These are phyloP conservation scores for Amylostereum chailletii DNA, from an alignment of 1,284 basidiomycete genomes.

Conservation along the genomic window DNA sequence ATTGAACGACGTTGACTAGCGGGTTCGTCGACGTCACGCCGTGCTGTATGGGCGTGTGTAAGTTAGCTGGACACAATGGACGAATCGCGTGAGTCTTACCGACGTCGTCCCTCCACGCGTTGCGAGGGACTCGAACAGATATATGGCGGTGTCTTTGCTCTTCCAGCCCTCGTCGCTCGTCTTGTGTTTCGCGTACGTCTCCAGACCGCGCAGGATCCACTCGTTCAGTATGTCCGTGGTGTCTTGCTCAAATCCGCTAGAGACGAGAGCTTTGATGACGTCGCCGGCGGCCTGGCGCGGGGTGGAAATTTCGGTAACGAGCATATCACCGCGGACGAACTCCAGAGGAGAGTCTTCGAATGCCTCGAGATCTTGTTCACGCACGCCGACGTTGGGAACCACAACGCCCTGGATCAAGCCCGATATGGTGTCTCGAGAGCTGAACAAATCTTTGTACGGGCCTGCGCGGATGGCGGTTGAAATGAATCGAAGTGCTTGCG, in stretches of 20 bases:
- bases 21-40: constrained; percentile 93
- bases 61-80: constrained; percentile 2
- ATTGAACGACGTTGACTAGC: constrained; percentile 89
- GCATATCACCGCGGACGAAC: constrained; percentile 86
- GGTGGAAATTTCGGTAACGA: constrained; percentile 68
- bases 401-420: constrained; percentile 87
- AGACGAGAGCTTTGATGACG: constrained; percentile 80
- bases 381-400: constrained; percentile 83
- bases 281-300: constrained; percentile 90
- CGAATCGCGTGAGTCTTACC: constrained; percentile 29
- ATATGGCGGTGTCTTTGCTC: constrained; percentile 94
- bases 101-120: constrained; percentile 79
- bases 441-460: constrained; percentile 64
- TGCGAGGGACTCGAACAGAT: constrained; percentile 86
- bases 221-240: constrained; percentile 80
- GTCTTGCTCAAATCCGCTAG: constrained; percentile 72
- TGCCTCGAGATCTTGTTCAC: constrained; percentile 89
- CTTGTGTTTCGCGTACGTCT: constrained; percentile 44
- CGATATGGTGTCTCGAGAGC: constrained; percentile 71
- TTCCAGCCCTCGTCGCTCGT: constrained; percentile 78
- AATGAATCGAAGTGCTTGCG: constrained; percentile 89
- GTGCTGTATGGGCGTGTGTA: constrained; percentile 35
- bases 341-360: constrained; percentile 98
- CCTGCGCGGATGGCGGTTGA: constrained; percentile 88
- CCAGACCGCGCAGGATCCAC: constrained; percentile 75